phyloP scores from a whole-genome alignment of 495 filamentous ascomycete species.

The Penicillium paradoxum region DNA sequence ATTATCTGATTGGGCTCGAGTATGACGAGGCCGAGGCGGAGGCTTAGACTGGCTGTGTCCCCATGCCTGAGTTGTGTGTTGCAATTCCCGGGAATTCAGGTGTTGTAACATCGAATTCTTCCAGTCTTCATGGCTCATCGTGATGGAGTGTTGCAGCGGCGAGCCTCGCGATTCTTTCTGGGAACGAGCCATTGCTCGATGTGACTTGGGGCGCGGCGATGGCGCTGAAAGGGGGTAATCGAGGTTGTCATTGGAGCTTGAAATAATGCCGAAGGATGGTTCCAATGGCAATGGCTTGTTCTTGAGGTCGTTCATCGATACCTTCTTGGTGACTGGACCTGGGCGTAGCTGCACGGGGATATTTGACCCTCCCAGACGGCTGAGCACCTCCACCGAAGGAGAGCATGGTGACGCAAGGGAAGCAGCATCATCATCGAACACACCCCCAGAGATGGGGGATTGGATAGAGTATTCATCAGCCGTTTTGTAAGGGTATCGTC shows the following conservation, averaged over 20 bases:
- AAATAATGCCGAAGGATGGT: constrained; percentile 31
- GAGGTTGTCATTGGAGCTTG: constrained; percentile 25
- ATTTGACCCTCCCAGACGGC: background rate
- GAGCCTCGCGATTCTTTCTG: background rate
- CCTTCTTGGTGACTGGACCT: constrained; percentile 9
- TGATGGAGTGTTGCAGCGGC: background rate
- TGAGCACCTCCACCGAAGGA: background rate
- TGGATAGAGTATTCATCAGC: constrained; percentile 33
- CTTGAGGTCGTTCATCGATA: constrained; percentile 24
- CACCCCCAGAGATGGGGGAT: constrained; percentile 36
- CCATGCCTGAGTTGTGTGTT: background rate
- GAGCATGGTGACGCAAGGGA: constrained; percentile 4
- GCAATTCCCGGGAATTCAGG: background rate
- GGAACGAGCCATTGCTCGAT: background rate
- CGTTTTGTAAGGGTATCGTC: constrained; percentile 9
- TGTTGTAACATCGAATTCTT: background rate
- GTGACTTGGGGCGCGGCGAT: background rate
- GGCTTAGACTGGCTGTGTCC: background rate
- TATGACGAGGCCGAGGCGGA: background rate
- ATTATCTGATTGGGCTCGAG: background rate
- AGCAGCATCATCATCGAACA: constrained; percentile 38
- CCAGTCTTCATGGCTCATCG: background rate
- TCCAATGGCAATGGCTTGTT: constrained; percentile 49
- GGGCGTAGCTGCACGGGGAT: background rate
- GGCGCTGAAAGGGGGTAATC: background rate